Evolutionary conservation across 805 yeast species (phyloP), one percentile per base, ranked within the genome.

Genomic region (Metschnikowia dekortorum): DNA sequence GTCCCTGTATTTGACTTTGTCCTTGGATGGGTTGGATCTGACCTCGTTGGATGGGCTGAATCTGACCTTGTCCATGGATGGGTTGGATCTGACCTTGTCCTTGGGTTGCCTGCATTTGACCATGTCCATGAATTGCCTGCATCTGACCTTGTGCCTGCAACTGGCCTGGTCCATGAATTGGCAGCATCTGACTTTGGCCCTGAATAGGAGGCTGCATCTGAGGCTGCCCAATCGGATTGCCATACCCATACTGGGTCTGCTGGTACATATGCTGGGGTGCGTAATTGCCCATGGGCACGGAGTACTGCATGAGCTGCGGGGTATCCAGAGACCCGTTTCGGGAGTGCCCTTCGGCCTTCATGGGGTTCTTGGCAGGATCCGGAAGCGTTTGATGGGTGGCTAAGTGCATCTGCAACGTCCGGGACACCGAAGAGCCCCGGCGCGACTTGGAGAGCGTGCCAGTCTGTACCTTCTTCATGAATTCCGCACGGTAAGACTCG

Each of bases 401-500:
- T 63, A 87, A 75, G 66, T 87, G 92, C 58, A 86, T 69, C 62
- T 87, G 92, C 53, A 87, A 70, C 61, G 87, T 92, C 63, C 94
- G 78, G 29, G 91, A 83, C 10, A 87, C 94, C 33, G 88, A 82
- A 9, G 88, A 82, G 8, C 96, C 96, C 59, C 96, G 73, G 70
- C 89, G 82, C 16, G 84, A 78, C 61, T 87, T 87, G 58, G 83
- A 81, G 44, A 87, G 69, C 37, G 85, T 79, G 13, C 96, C 96
- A 53, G 80, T 83, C 52, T 81, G 81, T 70, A 91, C 83, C 71
- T 90, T 88, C 58, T 78, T 80, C 64, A 91, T 69, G 61, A 91
- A 91, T 56, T 94, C 99, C 41, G 83, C 84, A 61, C 86, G 84
- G 66, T 87, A 92, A 44, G 83, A 73, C 38, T 89, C 94, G 55